phyloP scores from a whole-genome alignment of 2,329 filamentous ascomycete species.

The Myotisia sp. region DNA sequence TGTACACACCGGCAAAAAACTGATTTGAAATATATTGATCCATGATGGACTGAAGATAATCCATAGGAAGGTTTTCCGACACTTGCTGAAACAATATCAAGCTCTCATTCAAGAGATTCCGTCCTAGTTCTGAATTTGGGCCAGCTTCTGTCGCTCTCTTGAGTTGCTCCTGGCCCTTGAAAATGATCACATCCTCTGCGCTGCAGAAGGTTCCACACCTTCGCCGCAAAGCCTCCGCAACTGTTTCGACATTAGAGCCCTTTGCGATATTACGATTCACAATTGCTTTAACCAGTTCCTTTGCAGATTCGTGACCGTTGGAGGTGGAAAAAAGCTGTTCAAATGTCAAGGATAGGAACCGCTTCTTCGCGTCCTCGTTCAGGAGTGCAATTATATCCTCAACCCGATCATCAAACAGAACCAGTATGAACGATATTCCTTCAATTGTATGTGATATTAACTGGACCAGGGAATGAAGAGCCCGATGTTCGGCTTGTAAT shows the following conservation, averaged over 20 bases:
- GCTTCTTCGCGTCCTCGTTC: slow-evolving; percentile 52
- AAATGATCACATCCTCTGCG: slow-evolving; percentile 90
- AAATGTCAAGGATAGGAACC: slow-evolving; percentile 66
- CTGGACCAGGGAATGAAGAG: slow-evolving; percentile 69
- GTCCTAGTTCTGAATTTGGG: slow-evolving; percentile 58
- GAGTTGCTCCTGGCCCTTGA: slow-evolving; percentile 92
- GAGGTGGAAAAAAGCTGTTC: slow-evolving; percentile 71
- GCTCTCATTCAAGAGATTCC: slow-evolving; percentile 75
- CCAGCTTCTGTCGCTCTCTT: slow-evolving; percentile 74
- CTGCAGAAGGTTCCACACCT: slow-evolving; percentile 96
- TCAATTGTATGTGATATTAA: slow-evolving; percentile 86
- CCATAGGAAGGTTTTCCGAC: slow-evolving; percentile 62
- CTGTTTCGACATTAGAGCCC: slow-evolving; percentile 92
- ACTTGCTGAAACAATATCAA: slow-evolving; percentile 79
- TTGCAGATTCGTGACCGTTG: slow-evolving; percentile 75
- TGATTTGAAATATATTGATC: slow-evolving; percentile 65
- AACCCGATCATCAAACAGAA: slow-evolving; percentile 85
- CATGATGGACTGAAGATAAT: slow-evolving; percentile 65
- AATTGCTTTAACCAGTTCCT: slow-evolving; percentile 90
- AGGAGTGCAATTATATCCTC: slow-evolving; percentile 72
- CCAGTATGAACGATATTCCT: slow-evolving; percentile 88
- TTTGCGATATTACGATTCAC: slow-evolving; percentile 96
- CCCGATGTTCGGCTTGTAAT: slow-evolving; percentile 85
- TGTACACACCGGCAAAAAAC: slow-evolving; percentile 59
- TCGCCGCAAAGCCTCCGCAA: slow-evolving; percentile 82